A percentile compares a stretch with the other conserved stretches of the same genome.
phyloP scores from a whole-genome alignment of 495 filamentous ascomycete species.

The Astrothelium macrocarpum region DNA sequence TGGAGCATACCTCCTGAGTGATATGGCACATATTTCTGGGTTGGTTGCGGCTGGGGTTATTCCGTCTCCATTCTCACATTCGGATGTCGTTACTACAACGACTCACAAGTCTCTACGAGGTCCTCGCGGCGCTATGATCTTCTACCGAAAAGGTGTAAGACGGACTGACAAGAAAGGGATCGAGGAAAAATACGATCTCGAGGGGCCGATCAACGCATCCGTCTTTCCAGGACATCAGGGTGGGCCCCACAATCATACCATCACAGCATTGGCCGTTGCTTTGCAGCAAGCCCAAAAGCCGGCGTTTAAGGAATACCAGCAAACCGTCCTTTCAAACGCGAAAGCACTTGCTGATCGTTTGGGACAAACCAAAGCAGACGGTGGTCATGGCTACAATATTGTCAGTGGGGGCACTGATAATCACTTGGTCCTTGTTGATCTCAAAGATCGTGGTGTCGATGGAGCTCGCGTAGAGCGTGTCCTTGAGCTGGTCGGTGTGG shows the following conservation, averaged over 20 bases:
- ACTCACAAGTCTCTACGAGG: conserved; percentile 99
- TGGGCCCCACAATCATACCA: conserved; percentile 99
- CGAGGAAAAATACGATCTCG: conserved; percentile 91
- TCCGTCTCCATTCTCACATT: conserved; percentile 84
- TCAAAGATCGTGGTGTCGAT: conserved; percentile 69
- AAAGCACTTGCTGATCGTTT: conserved; percentile 64
- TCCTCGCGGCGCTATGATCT: conserved; percentile 99
- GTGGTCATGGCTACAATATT: conserved; percentile 71
- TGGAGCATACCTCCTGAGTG: conserved; percentile 87
- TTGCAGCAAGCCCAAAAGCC: conserved; percentile 87
- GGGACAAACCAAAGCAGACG: conserved; percentile 52
- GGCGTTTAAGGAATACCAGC: conserved; percentile 94
- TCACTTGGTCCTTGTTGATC: conserved; percentile 94
- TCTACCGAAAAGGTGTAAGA: conserved; percentile 94
- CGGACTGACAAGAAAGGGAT: conserved; percentile 79
- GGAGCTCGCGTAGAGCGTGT: conserved; percentile 95
- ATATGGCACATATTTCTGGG: conserved; percentile 99
- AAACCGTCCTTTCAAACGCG: conserved; percentile 85
- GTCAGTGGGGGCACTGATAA: conserved; percentile 95
- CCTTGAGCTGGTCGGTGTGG: conserved; percentile 95
- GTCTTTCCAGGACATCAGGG: conserved; percentile 99
- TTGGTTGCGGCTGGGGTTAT: conserved; percentile 89
- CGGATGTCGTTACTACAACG: conserved; percentile 96
- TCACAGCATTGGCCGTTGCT: conserved; percentile 93
- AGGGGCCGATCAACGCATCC: conserved; percentile 95